Evolutionary conservation across 2,329 filamentous ascomycete species (phyloP), one percentile per base, ranked within the genome.

Genomic region (Trichophyton verrucosum): DNA sequence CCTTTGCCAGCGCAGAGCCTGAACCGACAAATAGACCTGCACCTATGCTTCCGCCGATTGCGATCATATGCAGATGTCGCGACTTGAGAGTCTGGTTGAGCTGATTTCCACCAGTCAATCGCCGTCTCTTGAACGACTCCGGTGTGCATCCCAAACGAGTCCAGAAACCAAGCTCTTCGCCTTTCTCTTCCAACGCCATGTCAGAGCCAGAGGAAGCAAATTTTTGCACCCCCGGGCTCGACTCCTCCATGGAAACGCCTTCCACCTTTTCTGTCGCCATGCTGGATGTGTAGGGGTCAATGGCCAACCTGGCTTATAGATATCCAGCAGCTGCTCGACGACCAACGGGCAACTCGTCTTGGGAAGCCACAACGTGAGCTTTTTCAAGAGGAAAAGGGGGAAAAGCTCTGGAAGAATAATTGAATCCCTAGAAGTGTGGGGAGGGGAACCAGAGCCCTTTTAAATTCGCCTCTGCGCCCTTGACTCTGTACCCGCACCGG

Each of bases 1-100:
- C 75, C 59, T 63, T 65, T 36, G 67, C 64, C n/a, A 77, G 66
- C 24, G 74, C 71, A 64, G 61, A 58, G 15, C 74, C 75, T 33
- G 74, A 74, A 46, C 71, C 69, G 47, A 77, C 70, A 59, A 76
- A 76, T 7, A 76, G 69, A 68, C 74, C 74, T 60, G 74, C 61
- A 33, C 64, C 65, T 40, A 46, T 44, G 49, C 56, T 47, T 27
- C 66, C 64, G 68, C 70, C 70, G 60, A 73, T 72, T 15, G 72
- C 72, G 61, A 73, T 73, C 72, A 73, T 74, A 61, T 74, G 72
- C 70, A 74, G 69, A 64, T 74, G 72, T 22, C 72, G 71, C 24
- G 67, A 65, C 44, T 69, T 66, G 30, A 72, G 60, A 38, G 65
- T 66, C 47, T 68, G 63, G 60, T 71, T 71, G 51, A 73, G 58